phyloP scores from a whole-genome alignment of 768 basidiomycete genomes.

The Mrakia blollopis region DNA sequence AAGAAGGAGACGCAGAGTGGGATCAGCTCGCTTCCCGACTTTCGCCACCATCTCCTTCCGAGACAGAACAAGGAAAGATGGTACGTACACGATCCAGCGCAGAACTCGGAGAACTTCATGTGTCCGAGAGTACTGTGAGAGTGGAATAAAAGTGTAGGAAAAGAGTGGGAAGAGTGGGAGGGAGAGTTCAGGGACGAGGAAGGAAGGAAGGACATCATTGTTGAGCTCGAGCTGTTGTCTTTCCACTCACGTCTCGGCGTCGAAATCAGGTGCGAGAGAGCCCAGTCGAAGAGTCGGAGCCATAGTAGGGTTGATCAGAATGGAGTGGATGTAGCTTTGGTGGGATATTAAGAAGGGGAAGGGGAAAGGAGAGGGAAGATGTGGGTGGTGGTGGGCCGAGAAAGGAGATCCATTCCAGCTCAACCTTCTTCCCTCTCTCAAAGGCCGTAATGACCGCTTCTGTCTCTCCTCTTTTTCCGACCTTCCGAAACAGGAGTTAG shows the following conservation, averaged over 20 bases:
- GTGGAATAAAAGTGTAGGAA: neutral
- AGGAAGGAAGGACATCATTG: neutral
- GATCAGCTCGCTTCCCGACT: neutral
- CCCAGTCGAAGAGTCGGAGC: neutral
- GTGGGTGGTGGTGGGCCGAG: too few relatives aligned
- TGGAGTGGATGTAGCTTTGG: neutral
- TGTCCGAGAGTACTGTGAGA: neutral
- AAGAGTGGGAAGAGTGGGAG: neutral
- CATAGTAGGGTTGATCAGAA: neutral
- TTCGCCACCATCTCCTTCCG: neutral
- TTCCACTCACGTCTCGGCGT: neutral
- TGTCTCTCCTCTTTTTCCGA: too few relatives aligned
- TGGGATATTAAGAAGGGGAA: too few relatives aligned
- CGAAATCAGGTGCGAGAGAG: neutral
- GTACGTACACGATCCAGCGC: neutral
- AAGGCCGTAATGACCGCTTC: too few relatives aligned
- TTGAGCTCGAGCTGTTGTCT: neutral
- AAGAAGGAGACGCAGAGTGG: neutral
- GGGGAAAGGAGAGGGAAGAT: too few relatives aligned
- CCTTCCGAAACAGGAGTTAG: too few relatives aligned
- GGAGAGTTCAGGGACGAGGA: neutral
- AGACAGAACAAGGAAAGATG: neutral
- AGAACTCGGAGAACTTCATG: neutral
- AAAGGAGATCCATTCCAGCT: too few relatives aligned
- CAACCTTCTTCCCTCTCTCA: too few relatives aligned